Conservation (phyloP, 192 early-diverging fungal genomes). For the Coemansia erecta region DNA sequence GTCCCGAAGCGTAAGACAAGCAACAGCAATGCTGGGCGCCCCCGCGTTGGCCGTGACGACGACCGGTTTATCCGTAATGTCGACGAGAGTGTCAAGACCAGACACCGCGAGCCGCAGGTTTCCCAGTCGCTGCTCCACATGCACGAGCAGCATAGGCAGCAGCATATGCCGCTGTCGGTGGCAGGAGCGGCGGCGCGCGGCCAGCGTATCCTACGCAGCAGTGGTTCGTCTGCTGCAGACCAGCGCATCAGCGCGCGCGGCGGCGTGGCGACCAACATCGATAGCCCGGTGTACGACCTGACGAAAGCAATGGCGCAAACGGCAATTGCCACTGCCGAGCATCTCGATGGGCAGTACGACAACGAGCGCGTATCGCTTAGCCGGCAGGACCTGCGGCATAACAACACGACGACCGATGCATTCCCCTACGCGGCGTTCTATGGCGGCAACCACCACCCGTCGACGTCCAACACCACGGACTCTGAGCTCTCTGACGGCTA, state of each 20-base stretch:
- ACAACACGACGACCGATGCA: constrained; percentile 4
- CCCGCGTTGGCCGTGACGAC: constrained; percentile 1
- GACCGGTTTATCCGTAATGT: constrained; percentile 7
- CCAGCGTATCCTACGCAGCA: no score
- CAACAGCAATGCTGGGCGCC: not conserved
- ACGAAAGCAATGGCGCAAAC: constrained; percentile 33
- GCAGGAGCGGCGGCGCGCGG: not conserved
- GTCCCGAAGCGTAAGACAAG: constrained; percentile 15
- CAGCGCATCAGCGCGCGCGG: constrained; percentile 20
- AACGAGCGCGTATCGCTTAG: constrained; percentile 35
- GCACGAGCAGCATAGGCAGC: constrained; percentile 4
- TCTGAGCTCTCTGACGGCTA: constrained; percentile 28
- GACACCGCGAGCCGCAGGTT: not conserved
- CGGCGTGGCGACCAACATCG: constrained; percentile 26
- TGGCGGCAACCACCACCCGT: constrained; percentile 1
- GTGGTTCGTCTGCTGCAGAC: not conserved
- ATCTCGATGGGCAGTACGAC: constrained; percentile 27
- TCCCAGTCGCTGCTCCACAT: no score
- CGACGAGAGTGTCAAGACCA: not conserved
- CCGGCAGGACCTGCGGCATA: constrained; percentile 6
- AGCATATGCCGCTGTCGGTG: not conserved
- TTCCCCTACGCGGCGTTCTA: constrained; percentile 27
- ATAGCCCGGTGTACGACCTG: constrained; percentile 12
- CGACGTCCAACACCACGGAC: constrained; percentile 21
- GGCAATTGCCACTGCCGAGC: constrained; percentile 26